Base-by-base conservation (phyloP, 2,329 filamentous ascomycete species). In the Diaporthe amygdali region DNA sequence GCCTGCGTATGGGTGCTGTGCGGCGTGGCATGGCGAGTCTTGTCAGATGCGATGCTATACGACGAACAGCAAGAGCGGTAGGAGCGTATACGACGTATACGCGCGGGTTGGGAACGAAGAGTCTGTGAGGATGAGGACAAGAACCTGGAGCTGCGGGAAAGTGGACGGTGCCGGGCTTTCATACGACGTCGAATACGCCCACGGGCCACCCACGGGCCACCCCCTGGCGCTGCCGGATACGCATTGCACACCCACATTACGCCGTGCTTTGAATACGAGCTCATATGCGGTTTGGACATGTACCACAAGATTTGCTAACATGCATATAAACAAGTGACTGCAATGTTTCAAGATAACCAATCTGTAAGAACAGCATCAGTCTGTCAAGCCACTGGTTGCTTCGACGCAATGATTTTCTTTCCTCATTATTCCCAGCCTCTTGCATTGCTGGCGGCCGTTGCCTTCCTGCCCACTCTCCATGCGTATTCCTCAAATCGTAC, bases 161-260 rank as follows among this genome's bases (percentile, higher is more conserved):
- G 20, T 25, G 52, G 34, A 25, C n/a, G 52, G n/a, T 12, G 9
- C 32, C 12, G 5, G 52, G 52, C 52, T 56, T 56, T 56, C 52
- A 39, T 37, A 56, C 52, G 52, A 39, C 32, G 52, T 39, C n/a
- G n/a, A 56, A 56, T 56, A 56, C 32, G 52, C 52, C 52, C 34
- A 39, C 32, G 14, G 34, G 52, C 34, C 52, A 56, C 12, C n/a
- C n/a, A n/a, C n/a, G n/a, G n/a, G n/a, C n/a, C n/a, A 14, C 7
- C 52, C n/a, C 52, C 25, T 56, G n/a, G 32, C 52, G 34, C 34
- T 39, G 20, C 14, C 39, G 2, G 30, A 30, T 51, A 51, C 25
- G 47, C 47, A 10, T 5, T 5, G n/a, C 17, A 15, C 46, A 15
- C 46, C 46, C 32, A 37, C 52, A 39, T 37, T 17, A n/a, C 15